Base-by-base conservation (phyloP, 1,139 yeast genomes). In the Zygosaccharomyces pseudobailii region DNA sequence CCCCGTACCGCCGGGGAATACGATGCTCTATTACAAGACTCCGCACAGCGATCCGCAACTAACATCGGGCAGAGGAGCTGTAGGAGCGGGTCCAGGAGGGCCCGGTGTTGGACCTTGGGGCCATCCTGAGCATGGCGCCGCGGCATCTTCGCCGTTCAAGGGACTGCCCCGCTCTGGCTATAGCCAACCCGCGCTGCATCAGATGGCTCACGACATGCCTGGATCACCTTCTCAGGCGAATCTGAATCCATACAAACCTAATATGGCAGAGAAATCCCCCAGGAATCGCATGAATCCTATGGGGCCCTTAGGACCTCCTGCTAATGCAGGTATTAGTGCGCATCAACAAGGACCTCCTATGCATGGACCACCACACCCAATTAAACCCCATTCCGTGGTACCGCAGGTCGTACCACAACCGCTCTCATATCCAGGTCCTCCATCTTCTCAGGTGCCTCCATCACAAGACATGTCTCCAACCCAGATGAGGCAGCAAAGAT, bases 1-100 rank as follows among this genome's bases (percentile, higher is more conserved):
- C 5, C 28, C 38, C 20, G 28, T n/a, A 13, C 38, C n/a, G 5
- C 25, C 28, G 6, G 38, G 38, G 7, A 21, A 38, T 9, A 38
- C 19, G 3, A n/a, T 38, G n/a, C 34, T 32, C 3, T 32, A 20
- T n/a, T 38, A 38, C n/a, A 17, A 20, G 10, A 24, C 41, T 10
- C 33, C 41, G 23, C 41, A 8, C n/a, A 38, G 41, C 22, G 41
- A 38, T 28, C 41, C 41, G n/a, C 24, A 27, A 20, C 21, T 38
- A 20, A 34, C 10, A 10, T 19, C 24, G 7, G 34, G 24, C 13
- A 27, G 22, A 10, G 9, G 28, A 35, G 9, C 9, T 22, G 25
- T 28, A 20, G 10, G 23, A 13, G 17, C 17, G 17, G 17, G 17
- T 13, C 17, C 17, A 13, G 17, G 17, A 13, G 17, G 17, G 17